Base-by-base conservation (phyloP, 805 yeast genomes). In the Candida krabiensis region DNA sequence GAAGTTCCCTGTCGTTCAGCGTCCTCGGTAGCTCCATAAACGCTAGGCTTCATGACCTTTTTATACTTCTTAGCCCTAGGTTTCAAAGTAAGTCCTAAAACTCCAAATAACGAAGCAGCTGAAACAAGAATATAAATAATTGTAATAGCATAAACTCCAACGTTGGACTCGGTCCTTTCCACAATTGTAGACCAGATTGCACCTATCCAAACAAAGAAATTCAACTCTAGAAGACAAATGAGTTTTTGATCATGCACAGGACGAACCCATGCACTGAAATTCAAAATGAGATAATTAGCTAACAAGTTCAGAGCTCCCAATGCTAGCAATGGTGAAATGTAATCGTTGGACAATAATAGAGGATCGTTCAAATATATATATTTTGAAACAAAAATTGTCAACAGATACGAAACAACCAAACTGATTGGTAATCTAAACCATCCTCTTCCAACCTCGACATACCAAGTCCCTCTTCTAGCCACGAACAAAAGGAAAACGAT, bases 221-320 rank as follows among this genome's bases (percentile, higher is more conserved):
- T 71, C 9, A 76, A 59, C 57, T 84, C 83, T 16, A 80, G 50
- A 3, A 81, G 56, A 3, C 75, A 65, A 14, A 79, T 65, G 38
- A 82, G 69, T 54, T 85, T 83, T 49, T 79, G 79, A 49, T 79
- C 82, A 41, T 71, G 75, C 14, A 72, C 69, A 1, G 81, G 79
- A 38, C 66, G 61, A 73, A 41, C 50, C 66, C 61, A 61, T 26
- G 63, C 55, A 23, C 64, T 52, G 24, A 66, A 69, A 36, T 77
- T 79, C 46, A 88, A 65, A 12, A 83, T 42, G 3, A 73, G 26
- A 52, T 79, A 84, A 54, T 83, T 84, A 29, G 70, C 41, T 23
- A 85, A 56, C 32, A 84, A 49, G 43, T 74, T 73, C 22, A 70
- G 55, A 2, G 77, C 56, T 11, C 77, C 62, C 2, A 73, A 46